Evolutionary conservation across 257 asterid genomes (phyloP).

Genomic region (Solanum medicagineum): DNA sequence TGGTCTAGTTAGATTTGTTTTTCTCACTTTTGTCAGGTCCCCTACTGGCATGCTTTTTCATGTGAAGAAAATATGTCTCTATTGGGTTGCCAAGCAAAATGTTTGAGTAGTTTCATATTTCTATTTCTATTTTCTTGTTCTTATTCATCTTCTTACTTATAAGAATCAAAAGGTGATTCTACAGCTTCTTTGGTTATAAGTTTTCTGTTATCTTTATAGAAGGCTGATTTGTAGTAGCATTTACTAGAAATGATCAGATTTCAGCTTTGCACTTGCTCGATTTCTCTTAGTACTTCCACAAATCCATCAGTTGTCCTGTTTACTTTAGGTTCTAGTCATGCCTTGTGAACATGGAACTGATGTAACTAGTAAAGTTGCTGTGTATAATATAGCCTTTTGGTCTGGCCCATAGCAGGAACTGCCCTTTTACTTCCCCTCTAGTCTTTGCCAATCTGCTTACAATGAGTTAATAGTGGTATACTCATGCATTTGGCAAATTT

Average conservation of each 20-base stretch:
- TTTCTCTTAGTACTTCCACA: not conserved
- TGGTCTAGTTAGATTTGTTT: not conserved
- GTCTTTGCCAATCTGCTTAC: not conserved
- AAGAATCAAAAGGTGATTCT: not conserved
- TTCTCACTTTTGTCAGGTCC: not conserved
- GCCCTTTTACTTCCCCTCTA: not conserved
- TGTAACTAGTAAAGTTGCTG: not conserved
- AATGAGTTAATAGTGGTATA: not conserved
- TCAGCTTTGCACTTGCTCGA: not conserved
- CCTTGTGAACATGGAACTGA: not conserved
- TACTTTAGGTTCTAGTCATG: not conserved
- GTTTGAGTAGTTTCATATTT: not conserved
- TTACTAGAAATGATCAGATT: not conserved
- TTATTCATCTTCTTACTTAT: not conserved
- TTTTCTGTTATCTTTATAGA: not conserved
- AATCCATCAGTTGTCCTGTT: not conserved
- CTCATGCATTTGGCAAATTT: not conserved
- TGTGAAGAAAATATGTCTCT: slow-evolving; percentile 1
- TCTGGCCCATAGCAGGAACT: not conserved
- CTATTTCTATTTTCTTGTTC: not conserved
- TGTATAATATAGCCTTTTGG: not conserved
- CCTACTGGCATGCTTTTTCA: not conserved
- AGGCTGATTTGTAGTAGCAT: not conserved
- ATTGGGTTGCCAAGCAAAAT: not conserved
- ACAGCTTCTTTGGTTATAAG: not conserved